Evolutionary conservation across 768 basidiomycete species (phyloP), one percentile per base, ranked within the genome.

Genomic region (Lentinula boryana): DNA sequence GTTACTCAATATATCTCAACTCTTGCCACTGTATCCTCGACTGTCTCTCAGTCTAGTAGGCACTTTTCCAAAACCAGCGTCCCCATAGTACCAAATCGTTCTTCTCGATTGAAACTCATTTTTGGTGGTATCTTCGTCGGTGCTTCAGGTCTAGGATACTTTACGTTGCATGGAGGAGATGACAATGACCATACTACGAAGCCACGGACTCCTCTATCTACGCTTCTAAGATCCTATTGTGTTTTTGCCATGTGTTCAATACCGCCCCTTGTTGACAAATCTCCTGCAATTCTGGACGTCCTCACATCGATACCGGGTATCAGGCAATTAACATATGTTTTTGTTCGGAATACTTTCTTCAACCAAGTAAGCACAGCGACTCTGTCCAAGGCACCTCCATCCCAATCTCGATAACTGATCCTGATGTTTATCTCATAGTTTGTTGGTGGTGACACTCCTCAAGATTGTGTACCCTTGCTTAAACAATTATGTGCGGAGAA

Each of bases 321-420:
- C 0, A 82, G 78, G 60, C 75, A 82, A 58, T 66, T 93, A 40
- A 85, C 87, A 2, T 86, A 93, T 68, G 76, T 76, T 2, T 68
- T 90, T 58, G 88, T 95, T 5, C 79, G 91, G 44, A 72, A 78
- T 7, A 95, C 95, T 0, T 95, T 97, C 76, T 96, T 94, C 67
- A 79, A 83, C 49, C 94, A 95, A 75, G 90, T 88, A 63, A 33
- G 79, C 63, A 64, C 41, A 38, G 23, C 2, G 27, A 27, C 27
- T 27, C 27, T 27, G 27, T 27, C 27, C 27, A 4, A 27, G 27
- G 27, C 27, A 27, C 27, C 27, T 3, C 27, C 27, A 8, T 5
- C 55, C 38, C 12, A 12, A 9, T 33, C 1, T 12, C 16, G 16
- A 1, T 5, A 43, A 38, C 60, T 44, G 40, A 23, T 38, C n/a